Evolutionary conservation across 495 filamentous ascomycete species (phyloP).

Genomic region (Pseudomonodictys pantanalensis): DNA sequence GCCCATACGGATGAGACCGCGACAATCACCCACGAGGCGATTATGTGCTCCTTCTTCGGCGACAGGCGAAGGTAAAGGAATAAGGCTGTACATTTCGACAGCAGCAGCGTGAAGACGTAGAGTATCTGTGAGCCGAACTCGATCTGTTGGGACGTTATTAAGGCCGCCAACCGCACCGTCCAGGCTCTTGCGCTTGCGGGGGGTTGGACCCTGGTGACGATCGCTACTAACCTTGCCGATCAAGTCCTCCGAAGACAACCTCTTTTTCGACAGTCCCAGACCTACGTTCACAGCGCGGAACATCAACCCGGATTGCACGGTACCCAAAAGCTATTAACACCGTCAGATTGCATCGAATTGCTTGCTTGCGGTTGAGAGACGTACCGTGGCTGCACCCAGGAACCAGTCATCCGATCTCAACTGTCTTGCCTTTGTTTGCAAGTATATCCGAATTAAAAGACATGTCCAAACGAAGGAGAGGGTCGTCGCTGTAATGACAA

Average conservation of each 20-base stretch:
- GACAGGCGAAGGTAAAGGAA: conserved; percentile 22
- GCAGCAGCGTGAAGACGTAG: conserved; percentile 20
- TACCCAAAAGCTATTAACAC: conserved; percentile 12
- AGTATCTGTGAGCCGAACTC: conserved; percentile 23
- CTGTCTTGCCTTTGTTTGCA: conserved; percentile 11
- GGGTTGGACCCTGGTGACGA: background rate
- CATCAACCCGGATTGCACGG: conserved; percentile 7
- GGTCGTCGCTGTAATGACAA: conserved; percentile 15
- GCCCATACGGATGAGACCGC: conserved; percentile 12
- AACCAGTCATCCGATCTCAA: conserved; percentile 25
- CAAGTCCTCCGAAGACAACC: background rate
- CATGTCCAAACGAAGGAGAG: conserved; percentile 28
- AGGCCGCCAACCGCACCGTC: too few relatives aligned
- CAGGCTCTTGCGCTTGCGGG: background rate
- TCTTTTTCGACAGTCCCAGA: background rate
- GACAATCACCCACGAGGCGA: conserved; percentile 9
- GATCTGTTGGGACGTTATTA: conserved; percentile 3
- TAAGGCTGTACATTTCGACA: conserved; percentile 22
- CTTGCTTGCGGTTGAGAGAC: background rate
- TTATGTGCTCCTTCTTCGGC: conserved; percentile 1
- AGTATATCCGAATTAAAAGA: conserved; percentile 16
- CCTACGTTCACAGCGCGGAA: conserved; percentile 16
- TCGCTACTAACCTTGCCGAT: conserved; percentile 26
- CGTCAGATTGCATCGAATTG: background rate
- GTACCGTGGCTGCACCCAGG: conserved; percentile 21